Evolutionary conservation across 306 rosid genomes (phyloP).

Genomic region (Hippophae rhamnoides): DNA sequence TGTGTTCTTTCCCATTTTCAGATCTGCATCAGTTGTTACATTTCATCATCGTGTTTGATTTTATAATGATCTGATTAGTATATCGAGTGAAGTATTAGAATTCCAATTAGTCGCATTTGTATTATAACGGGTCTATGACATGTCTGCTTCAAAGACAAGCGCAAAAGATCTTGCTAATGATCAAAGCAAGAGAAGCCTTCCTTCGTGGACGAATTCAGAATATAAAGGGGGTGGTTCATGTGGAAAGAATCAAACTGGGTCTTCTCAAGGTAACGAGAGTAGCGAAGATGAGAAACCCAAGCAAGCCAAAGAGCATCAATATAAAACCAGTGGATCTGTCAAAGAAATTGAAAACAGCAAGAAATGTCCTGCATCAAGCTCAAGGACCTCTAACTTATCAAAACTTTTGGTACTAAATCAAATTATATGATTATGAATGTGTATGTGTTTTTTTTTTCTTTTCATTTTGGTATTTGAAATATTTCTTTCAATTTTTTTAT

Average conservation of each 20-base stretch:
- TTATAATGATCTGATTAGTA: too few species aligned
- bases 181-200: constrained; percentile 47
- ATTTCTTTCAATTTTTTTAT: constrained; percentile 6
- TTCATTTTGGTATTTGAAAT: constrained; percentile 1
- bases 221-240: constrained; percentile 22
- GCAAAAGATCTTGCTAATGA: constrained; percentile 18
- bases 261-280: constrained; percentile 24
- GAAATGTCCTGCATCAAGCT: constrained; percentile 23
- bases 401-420: constrained; percentile 51
- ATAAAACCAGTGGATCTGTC: neutral
- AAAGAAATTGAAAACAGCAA: constrained; percentile 23
- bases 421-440: neutral
- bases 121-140: constrained; percentile 12
- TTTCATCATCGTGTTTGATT: too few species aligned
- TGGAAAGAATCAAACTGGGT: constrained; percentile 34
- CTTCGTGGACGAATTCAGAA: constrained; percentile 54
- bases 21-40: too few species aligned
- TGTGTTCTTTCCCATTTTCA: too few species aligned
- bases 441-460: constrained; percentile 5
- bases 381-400: constrained; percentile 34
- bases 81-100: too few species aligned
- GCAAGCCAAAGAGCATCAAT: constrained; percentile 24
- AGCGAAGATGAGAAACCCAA: constrained; percentile 21
- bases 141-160: constrained; percentile 35
- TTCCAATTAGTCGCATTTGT: too few species aligned